Conservation (phyloP, 2,329 filamentous ascomycete genomes). For the Fusarium neocosmosporiellum region DNA sequence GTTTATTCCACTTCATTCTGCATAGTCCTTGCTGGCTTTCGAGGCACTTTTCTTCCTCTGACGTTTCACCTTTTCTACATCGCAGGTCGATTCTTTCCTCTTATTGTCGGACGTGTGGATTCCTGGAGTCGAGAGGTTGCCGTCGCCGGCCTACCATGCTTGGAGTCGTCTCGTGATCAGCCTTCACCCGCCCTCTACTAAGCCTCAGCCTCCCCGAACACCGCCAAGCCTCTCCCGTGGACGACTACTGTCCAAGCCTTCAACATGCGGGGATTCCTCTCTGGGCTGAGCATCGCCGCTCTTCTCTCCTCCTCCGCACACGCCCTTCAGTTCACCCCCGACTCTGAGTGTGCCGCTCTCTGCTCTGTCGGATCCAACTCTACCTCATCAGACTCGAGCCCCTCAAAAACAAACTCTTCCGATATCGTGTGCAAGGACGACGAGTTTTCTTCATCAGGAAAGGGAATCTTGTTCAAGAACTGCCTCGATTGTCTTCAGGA, state of each 20-base stretch:
- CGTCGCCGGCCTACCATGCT: background rate
- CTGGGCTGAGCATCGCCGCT: background rate
- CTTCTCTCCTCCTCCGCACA: constrained; percentile 1
- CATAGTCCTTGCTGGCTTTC: background rate
- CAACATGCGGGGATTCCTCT: constrained; percentile 6
- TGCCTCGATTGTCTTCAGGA: constrained; percentile 60
- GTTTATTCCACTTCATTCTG: background rate
- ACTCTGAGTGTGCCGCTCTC: constrained; percentile 60
- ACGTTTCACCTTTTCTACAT: background rate
- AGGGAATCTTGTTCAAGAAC: constrained; percentile 59
- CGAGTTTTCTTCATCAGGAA: constrained; percentile 50
- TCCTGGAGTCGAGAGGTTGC: background rate
- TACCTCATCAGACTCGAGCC: constrained; percentile 47
- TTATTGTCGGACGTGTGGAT: background rate
- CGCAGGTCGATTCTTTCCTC: background rate
- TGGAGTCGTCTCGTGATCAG: background rate
- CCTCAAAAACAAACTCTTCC: constrained; percentile 55
- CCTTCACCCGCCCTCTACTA: background rate
- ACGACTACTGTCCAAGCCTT: background rate
- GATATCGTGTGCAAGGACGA: constrained; percentile 61
- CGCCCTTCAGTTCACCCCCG: constrained; percentile 57
- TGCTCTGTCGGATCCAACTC: constrained; percentile 55
- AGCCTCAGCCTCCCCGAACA: background rate
- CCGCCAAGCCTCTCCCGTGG: background rate
- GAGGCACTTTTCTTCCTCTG: background rate